Base-by-base conservation (phyloP, 495 filamentous ascomycete genomes). In the Aspergillus wentii region DNA sequence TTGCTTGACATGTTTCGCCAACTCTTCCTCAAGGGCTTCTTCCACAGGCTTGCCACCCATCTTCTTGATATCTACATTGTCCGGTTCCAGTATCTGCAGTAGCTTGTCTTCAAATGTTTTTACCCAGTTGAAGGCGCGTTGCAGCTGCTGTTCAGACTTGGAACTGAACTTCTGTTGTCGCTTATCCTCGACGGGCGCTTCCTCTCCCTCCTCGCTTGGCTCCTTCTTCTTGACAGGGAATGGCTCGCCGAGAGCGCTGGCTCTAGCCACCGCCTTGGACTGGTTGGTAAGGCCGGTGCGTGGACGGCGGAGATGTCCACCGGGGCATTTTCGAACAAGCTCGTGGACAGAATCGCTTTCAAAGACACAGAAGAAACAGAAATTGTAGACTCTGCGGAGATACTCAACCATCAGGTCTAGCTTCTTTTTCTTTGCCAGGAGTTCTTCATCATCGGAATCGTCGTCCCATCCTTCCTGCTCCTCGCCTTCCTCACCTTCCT, bases 321-420 rank as follows among this genome's bases (percentile, higher is more conserved):
- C 92, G 20, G 94, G 88, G 46, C 92, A 98, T 64, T 98, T 98
- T 35, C 94, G 78, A 19, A 83, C 88, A 33, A 98, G 71, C 58
- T 97, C 92, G 53, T 97, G 94, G 25, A 98, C 81, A 0, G 91
- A 96, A 58, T 98, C 92, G 59, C 87, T 89, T 60, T 96, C 94
- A 52, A 96, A 96, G 17, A 98, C 92, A 62, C 92, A 98, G 70
- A 96, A 98, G 70, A 98, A 95, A 69, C 92, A 98, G 66, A 97
- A 96, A 58, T 91, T 95, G 76, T 90, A 92, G 35, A 96, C 91
- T 10, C 92, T 81, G 23, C 92, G 88, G 34, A 98, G 75, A 57
- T 98, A 98, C 60, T 98, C 92, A 23, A 99, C 91, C 59, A 92
- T 74, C 35, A 99, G 66, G 59, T 99, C 92, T 25, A 99, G 75